Percentiles rank a stretch among this genome's conserved stretches.
Evolutionary conservation across 1,284 basidiomycete species (phyloP).

Genomic region (Sanguinoderma infundibulare): DNA sequence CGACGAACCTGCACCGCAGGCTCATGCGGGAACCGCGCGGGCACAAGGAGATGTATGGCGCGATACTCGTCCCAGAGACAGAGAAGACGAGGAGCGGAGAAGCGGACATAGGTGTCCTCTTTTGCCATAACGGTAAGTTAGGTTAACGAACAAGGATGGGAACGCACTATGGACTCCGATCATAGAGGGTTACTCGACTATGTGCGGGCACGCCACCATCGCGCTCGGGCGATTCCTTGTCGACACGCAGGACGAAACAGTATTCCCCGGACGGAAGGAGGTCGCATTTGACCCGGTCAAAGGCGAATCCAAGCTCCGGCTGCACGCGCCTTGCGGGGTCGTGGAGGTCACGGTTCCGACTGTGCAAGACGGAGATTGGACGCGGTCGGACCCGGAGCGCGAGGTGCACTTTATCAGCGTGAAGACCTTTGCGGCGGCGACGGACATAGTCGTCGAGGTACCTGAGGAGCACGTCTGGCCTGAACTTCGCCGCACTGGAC

Average conservation of each 20-base stretch:
- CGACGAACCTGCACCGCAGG: slow-evolving; percentile 25
- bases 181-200: slow-evolving; percentile 51
- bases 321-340: slow-evolving; percentile 47
- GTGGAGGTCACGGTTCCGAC: slow-evolving; percentile 38
- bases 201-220: slow-evolving; percentile 52
- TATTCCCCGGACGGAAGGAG: slow-evolving; percentile 40
- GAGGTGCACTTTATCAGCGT: slow-evolving; percentile 42
- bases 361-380: slow-evolving; percentile 16
- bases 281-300: slow-evolving; percentile 28
- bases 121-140: slow-evolving; percentile 47
- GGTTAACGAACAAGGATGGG: too few relatives aligned
- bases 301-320: slow-evolving; percentile 31
- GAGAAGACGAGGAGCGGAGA: slow-evolving; percentile 41
- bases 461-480: slow-evolving; percentile 36
- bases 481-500: slow-evolving; percentile 24
- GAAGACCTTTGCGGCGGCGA: slow-evolving; percentile 39
- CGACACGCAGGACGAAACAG: slow-evolving; percentile 37
- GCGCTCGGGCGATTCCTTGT: slow-evolving; percentile 49
- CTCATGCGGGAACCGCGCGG: slow-evolving; percentile 49
- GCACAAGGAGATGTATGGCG: slow-evolving; percentile 52
- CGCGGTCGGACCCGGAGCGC: slow-evolving; percentile 34
- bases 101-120: slow-evolving; percentile 49
- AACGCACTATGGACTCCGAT: not conserved
- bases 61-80: slow-evolving; percentile 43
- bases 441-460: slow-evolving; percentile 35